Base-by-base conservation (phyloP, 176 grass and related monocot species). In the Tuctoria greenei region DNA sequence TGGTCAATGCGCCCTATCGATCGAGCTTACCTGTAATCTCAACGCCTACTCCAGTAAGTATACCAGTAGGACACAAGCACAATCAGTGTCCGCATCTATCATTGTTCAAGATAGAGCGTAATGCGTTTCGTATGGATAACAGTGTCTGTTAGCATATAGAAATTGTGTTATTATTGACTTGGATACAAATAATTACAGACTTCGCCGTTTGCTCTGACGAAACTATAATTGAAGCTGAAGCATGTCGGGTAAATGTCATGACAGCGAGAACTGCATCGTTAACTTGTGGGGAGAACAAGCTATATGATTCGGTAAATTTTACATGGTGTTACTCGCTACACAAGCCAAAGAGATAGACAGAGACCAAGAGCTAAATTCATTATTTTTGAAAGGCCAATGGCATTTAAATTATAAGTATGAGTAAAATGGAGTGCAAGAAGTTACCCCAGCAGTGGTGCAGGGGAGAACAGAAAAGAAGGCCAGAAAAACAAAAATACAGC, bases 251-350 rank as follows among this genome's bases (percentile, higher is more conserved):
- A 14, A 67, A 60, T 57, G 50, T 54, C 15, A 28, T 41, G 34
- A 54, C 24, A 67, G 42, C 2, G 12, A 51, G 36, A 25, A 3
- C 21, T 40, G n/a, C 4, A 67, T 7, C 17, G 51, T 34, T 42
- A 75, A 62, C 0, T 74, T 67, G 1, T 61, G 43, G 16, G 74
- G 12, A 36, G 60, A 13, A 40, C 60, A 73, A 68, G 21, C 51
- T 60, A 67, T 60, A 67, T 51, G 64, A 15, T 69, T 86, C 6
- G 23, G 69, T 41, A 35, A 42, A 7, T 26, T 68, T 50, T 81
- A 51, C 77, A 67, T 49, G 40, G 28, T 23, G 21, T 3, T 21
- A 37, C 38, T 72, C 37, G 43, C 16, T 44, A 41, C 39, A 17
- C 54, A 51, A 6, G 51, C 8, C 55, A 61, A 61, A 17, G 2